Evolutionary conservation across 228 moss, liverwort and hornwort genomes (phyloP), one percentile per base, ranked within the genome.

Genomic region (Sphagnum fallax): DNA sequence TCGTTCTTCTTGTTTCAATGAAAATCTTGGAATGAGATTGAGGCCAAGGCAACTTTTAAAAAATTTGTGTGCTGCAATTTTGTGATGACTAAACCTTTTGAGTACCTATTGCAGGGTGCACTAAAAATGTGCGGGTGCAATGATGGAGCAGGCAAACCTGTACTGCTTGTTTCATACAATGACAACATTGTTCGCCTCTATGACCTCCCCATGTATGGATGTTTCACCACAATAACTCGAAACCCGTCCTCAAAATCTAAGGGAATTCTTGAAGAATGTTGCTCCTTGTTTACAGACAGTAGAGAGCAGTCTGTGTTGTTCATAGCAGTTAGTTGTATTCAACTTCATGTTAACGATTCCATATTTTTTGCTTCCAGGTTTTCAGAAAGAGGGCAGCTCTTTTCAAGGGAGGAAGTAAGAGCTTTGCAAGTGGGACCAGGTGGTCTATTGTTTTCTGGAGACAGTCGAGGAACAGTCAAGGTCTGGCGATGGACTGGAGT

Each of bases 371-470:
- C 5, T 58, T 32, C 6, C 86, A 91, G 91, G 60, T 96, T 96
- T 63, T 71, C 68, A 49, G 97, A 93, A 74, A 86, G 97, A 13
- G 97, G 93, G 67, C 84, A 81, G 64, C 77, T 93, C 51, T 88
- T 89, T 77, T 93, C 93, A 48, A 80, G 81, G 50, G 91, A 93
- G 66, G 97, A 93, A 78, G 97, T 93, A 69, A 93, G 93, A 7
- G 86, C 91, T 8, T 74, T 91, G 60, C 82, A 82, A 81, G 79
- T 82, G 51, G 91, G 88, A 5, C 92, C 90, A 0, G 77, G 77
- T 67, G 71, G 76, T 59, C 82, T 91, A 61, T 15, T 88, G 68
- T 91, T 91, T 69, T 79, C 95, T 6, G 95, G 95, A 18, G 92
- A 95, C 79, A 92, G 89, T 69, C 76, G 71, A 68, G 92, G 95